Conservation (phyloP, 73 alveolate species). For the Paramecium primaurelia region DNA sequence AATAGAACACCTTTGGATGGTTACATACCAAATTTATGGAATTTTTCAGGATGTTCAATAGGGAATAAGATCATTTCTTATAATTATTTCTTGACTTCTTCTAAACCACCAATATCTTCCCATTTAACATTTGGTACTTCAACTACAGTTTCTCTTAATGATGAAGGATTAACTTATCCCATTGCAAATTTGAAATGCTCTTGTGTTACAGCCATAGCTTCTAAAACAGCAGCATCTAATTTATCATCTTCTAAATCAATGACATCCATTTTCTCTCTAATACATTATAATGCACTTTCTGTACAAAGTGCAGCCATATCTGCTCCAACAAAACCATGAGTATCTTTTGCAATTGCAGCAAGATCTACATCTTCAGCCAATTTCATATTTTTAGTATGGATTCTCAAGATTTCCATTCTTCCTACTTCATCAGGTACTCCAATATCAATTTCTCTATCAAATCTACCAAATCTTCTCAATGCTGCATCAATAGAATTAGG, state of each 20-base stretch:
- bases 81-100: constrained; percentile 89
- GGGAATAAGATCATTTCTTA: constrained; percentile 97
- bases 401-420: constrained; percentile 80
- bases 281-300: constrained; percentile 83
- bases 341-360: constrained; percentile 88
- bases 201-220: constrained; percentile 96
- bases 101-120: constrained; percentile 99
- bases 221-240: constrained; percentile 84
- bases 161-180: constrained; percentile 88
- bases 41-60: constrained; percentile 94
- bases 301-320: constrained; percentile 66
- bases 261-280: constrained; percentile 98
- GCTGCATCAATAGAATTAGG: constrained; percentile 98
- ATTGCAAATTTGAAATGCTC: constrained; percentile 94
- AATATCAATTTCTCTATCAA: constrained; percentile 95
- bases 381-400: constrained; percentile 96
- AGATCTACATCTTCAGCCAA: constrained; percentile 95
- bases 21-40: constrained; percentile 79
- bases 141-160: constrained; percentile 85
- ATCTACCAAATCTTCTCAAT: constrained; percentile 96
- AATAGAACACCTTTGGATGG: constrained; percentile 71
- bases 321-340: constrained; percentile 84
- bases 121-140: constrained; percentile 97
- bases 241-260: constrained; percentile 96
- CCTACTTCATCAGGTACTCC: constrained; percentile 99